Conservation (phyloP, 345 rosid genomes). For the Camelina laxa region DNA sequence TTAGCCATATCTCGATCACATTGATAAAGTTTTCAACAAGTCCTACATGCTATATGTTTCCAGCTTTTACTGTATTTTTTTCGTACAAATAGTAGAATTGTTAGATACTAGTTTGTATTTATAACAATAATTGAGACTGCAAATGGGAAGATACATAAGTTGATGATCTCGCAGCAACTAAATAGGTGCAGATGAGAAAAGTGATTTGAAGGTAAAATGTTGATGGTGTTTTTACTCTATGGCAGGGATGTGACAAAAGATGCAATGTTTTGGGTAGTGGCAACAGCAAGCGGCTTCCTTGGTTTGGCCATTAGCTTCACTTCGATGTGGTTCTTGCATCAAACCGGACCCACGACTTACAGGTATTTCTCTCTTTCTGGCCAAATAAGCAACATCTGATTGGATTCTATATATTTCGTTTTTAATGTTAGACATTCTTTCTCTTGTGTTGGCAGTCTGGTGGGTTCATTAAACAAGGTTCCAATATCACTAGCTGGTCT, state of each 20-base stretch:
- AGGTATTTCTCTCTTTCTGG: conserved; percentile 50
- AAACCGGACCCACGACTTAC: conserved; percentile 95
- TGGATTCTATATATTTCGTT: background rate
- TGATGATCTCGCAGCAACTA: background rate
- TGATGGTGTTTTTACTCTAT: conserved; percentile 4
- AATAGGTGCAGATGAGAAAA: background rate
- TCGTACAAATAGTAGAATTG: background rate
- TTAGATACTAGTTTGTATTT: background rate
- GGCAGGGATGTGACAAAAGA: conserved; percentile 68
- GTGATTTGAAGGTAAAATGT: background rate
- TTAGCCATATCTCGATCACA: conserved; percentile 24
- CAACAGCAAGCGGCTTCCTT: conserved; percentile 85
- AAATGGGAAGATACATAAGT: conserved; percentile 1
- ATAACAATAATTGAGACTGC: background rate
- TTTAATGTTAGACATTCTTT: background rate
- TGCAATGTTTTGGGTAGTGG: conserved; percentile 85
- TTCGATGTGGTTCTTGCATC: conserved; percentile 93
- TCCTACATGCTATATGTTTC: conserved; percentile 19
- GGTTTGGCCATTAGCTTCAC: conserved; percentile 96
- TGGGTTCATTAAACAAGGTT: conserved; percentile 91
- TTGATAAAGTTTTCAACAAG: conserved; percentile 5
- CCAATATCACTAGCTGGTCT: conserved; percentile 83
- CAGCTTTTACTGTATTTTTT: conserved; percentile 8
- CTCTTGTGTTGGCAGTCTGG: conserved; percentile 55
- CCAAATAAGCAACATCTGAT: background rate